Evolutionary conservation across 2,329 filamentous ascomycete species (phyloP), one percentile per base, ranked within the genome.

Genomic region (Epichloe aotearoae): DNA sequence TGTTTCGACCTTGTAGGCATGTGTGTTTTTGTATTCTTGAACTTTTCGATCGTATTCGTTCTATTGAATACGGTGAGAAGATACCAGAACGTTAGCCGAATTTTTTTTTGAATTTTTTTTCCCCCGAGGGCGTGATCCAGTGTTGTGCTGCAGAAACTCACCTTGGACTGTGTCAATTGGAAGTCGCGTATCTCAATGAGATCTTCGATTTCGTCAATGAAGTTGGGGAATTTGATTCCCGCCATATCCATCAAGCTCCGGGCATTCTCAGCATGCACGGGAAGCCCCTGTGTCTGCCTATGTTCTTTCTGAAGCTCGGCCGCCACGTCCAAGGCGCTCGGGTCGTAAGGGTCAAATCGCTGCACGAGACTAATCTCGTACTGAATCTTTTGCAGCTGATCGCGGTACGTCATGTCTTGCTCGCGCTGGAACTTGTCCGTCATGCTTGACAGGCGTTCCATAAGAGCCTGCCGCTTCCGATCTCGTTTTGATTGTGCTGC

Each of bases 361-460:
- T 88, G 83, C 57, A 95, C 88, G 44, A 95, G 76, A 52, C 80
- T 87, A 69, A 90, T 89, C 66, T 95, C 90, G 56, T 88, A 83
- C 69, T 96, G 90, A n/a, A 96, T 81, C 57, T 88, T 88, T 61
- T 93, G 84, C 2, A 96, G 77, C 67, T 96, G 88, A 57, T 93
- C 86, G 55, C 90, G 82, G 67, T 95, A 97, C 60, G 88, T 83
- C 55, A 79, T 74, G 66, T 95, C 88, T 56, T 87, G 80, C 62
- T 95, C 89, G 55, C 84, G 79, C 56, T 82, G 80, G 68, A 95
- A 91, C 57, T 83, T 82, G 50, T 84, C 80, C 50, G 84, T 82
- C 67, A 96, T 82, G 51, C 82, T 79, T 40, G 80, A 77, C 6
- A 95, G 78, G 56, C 86, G 84, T 54, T 95, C 89, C 57, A 83